Evolutionary conservation across 495 filamentous ascomycete species (phyloP), one percentile per base, ranked within the genome.

Genomic region (Lindgomyces ingoldianus): DNA sequence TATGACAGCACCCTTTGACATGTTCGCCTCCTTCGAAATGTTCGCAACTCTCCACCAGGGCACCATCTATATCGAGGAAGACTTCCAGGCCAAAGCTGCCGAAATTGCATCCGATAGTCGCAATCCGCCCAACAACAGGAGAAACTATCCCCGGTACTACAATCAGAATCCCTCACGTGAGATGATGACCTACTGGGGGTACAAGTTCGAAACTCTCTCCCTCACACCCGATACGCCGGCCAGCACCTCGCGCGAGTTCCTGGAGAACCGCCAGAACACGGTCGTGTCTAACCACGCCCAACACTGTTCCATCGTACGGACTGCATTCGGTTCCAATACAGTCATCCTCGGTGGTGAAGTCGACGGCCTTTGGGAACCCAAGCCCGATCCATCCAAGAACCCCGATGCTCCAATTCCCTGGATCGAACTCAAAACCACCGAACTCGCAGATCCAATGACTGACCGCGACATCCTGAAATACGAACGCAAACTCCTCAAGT

Each of bases 321-420:
- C 92, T 0, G 89, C 90, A 4, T 87, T 97, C 57, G 93, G 91
- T 0, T 85, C 84, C 52, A 77, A 81, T 0, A 80, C 79, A 14
- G 70, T 98, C 62, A 78, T 96, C 33, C 77, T 98, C 1, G 94
- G 91, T n/a, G 94, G 94, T 8, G 94, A 99, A 74, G 93, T 99
- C 10, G 94, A 99, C 77, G 91, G 90, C 0, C 81, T 90, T 89
- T 83, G 60, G 84, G 77, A 33, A 21, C 12, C 63, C 19, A 60
- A 61, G 45, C 56, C 42, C 25, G 48, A 44, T 19, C 49, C 52
- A 9, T 18, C 54, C 8, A 45, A 18, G 9, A 21, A 33, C 25
- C 53, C 63, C 21, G 36, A 60, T 48, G 22, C 19, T 25, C 86
- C 89, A 1, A 89, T 90, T 55, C 87, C 93, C 63, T 99, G 93